A percentile compares a stretch with the other conserved stretches of the same genome.
These are phyloP conservation scores for Fusarium oxysporum DNA, from an alignment of 2,329 filamentous ascomycete genomes.

Conservation along the genomic window DNA sequence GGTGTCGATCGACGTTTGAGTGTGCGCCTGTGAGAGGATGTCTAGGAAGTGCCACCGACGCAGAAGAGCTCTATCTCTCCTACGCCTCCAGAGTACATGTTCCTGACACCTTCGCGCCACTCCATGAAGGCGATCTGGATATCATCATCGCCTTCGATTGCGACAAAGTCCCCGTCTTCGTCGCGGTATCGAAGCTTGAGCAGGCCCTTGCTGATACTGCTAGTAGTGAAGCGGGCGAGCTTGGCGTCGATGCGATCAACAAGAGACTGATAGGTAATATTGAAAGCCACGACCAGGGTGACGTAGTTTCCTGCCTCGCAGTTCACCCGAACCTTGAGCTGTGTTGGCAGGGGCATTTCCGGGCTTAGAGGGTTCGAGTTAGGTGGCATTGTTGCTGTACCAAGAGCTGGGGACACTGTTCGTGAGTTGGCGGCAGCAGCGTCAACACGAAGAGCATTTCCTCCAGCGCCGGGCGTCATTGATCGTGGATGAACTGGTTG, in stretches of 20 bases:
- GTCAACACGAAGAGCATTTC: conserved; percentile 54
- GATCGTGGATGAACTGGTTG: conserved; percentile 66
- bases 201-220: conserved; percentile 83
- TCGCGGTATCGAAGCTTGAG: conserved; percentile 92
- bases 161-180: conserved; percentile 92
- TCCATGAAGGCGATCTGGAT: conserved; percentile 96
- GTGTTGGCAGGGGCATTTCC: conserved; percentile 71
- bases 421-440: conserved; percentile 54
- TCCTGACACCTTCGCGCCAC: conserved; percentile 79
- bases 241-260: conserved; percentile 98
- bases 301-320: conserved; percentile 88
- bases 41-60: conserved; percentile 61
- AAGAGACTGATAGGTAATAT: conserved; percentile 92
- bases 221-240: conserved; percentile 84
- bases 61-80: conserved; percentile 93
- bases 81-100: conserved; percentile 73
- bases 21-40: conserved; percentile 5
- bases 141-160: conserved; percentile 94
- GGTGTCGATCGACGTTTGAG: conserved; percentile 15
- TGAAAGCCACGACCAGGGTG: conserved; percentile 94
- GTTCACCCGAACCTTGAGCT: conserved; percentile 95
- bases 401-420: conserved; percentile 61
- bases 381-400: conserved; percentile 47
- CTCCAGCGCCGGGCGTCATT: conserved; percentile 54
- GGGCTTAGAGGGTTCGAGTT: conserved; percentile 51